phyloP scores from a whole-genome alignment of 1,284 basidiomycete species.

The Thecaphora thlaspeos region DNA sequence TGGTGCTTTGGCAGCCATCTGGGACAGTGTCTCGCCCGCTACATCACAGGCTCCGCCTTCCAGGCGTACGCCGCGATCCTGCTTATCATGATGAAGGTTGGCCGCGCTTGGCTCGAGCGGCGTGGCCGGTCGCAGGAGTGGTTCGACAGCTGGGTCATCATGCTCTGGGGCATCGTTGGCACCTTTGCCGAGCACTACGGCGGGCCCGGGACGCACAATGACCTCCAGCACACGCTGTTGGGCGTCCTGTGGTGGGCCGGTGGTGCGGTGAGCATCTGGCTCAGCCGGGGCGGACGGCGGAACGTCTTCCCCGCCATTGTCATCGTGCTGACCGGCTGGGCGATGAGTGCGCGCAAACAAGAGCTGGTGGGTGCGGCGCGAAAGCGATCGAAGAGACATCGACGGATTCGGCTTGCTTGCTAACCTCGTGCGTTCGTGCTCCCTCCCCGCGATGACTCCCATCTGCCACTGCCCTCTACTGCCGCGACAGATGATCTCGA shows the following conservation, averaged over 20 bases:
- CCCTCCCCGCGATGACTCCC: too few relatives aligned
- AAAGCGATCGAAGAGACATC: too few relatives aligned
- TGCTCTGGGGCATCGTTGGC: constrained; percentile 78
- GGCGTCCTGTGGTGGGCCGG: constrained; percentile 74
- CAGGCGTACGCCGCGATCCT: constrained; percentile 83
- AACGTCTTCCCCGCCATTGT: constrained; percentile 80
- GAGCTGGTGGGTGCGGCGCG: constrained; percentile 69
- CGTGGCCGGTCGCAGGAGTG: constrained; percentile 70
- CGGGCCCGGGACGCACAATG: constrained; percentile 69
- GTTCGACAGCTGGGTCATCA: constrained; percentile 86
- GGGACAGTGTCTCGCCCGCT: constrained; percentile 68
- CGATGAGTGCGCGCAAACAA: constrained; percentile 88
- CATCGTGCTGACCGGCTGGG: constrained; percentile 74
- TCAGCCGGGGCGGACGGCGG: constrained; percentile 79
- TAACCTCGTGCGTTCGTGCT: too few relatives aligned
- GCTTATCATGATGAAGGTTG: constrained; percentile 76
- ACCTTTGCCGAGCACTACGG: constrained; percentile 76
- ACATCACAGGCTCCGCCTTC: constrained; percentile 59
- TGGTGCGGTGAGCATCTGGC: constrained; percentile 80
- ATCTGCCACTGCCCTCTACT: too few relatives aligned
- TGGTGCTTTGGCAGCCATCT: constrained; percentile 71
- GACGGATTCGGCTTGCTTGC: too few relatives aligned
- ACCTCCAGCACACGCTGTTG: constrained; percentile 84
- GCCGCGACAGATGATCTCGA: constrained; percentile 38
- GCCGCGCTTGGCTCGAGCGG: constrained; percentile 74